A percentile compares a stretch with the other conserved stretches of the same genome.
phyloP scores from a whole-genome alignment of 345 rosid genomes.

The Acer saccharum region DNA sequence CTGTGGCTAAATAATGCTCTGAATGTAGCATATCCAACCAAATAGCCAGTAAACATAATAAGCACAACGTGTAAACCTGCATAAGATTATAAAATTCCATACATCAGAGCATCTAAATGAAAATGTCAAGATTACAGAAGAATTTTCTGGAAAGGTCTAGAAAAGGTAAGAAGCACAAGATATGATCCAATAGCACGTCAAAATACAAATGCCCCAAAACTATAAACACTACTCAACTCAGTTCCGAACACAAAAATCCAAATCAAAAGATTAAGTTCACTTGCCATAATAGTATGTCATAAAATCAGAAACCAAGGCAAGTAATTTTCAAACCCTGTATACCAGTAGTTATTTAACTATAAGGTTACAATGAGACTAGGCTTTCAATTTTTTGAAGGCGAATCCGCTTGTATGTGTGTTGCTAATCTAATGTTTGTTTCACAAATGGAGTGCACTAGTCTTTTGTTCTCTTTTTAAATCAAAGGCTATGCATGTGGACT shows the following conservation, averaged over 20 bases:
- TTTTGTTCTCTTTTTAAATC: no score
- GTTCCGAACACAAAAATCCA: no score
- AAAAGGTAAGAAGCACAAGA: not conserved
- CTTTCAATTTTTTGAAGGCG: no score
- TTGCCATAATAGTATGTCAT: not conserved
- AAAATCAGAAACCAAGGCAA: not conserved
- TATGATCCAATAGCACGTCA: not conserved
- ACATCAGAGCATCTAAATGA: not conserved
- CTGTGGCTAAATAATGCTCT: constrained; percentile 81
- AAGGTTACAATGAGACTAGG: no score
- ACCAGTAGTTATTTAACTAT: not conserved
- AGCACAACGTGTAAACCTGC: constrained; percentile 87
- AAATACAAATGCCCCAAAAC: not conserved
- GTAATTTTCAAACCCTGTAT: not conserved
- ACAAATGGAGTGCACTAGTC: no score
- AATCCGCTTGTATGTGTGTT: no score
- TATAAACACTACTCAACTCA: no score
- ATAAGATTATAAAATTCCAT: not conserved
- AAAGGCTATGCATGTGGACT: no score
- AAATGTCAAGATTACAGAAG: not conserved
- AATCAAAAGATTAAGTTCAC: not conserved
- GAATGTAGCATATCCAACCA: constrained; percentile 79
- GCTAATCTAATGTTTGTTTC: no score
- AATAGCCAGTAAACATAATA: constrained; percentile 93
- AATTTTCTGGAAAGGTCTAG: not conserved